Base-by-base conservation (phyloP, 1,284 basidiomycete genomes). In the Dichomitus squalens region DNA sequence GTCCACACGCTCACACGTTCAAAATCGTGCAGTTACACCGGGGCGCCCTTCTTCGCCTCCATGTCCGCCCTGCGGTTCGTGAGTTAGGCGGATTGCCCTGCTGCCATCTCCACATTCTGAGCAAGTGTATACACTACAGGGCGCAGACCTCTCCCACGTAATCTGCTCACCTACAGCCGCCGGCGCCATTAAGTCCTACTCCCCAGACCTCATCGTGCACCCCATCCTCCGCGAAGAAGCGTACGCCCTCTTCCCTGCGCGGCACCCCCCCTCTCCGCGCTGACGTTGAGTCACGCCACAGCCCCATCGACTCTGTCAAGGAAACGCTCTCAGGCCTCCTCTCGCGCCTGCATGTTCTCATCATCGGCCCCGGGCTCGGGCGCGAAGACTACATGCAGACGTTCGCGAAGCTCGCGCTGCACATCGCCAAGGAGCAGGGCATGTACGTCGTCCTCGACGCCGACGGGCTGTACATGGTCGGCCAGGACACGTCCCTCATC, bases 401-500 rank as follows among this genome's bases (percentile, higher is more conserved):
- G 1, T 93, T 80, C 60, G 88, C 89, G 1, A 80, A 78, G 55
- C 68, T 83, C 35, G 88, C 90, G 0, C 71, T 91, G 11, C 64
- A 64, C 39, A 66, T 78, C 33, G 76, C 76, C 11, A 76, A 75
- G 59, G 72, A 75, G 55, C 70, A 69, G 50, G 86, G 88, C 51
- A 90, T 96, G 84, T 96, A 90, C 70, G 77, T 98, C 52, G 95
- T 98, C 3, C 79, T 99, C 16, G 96, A 99, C 68, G 96, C 96
- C 0, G 96, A 98, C 70, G 94, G 87, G 1, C 79, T 96, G 7
- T 92, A 82, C 77, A 78, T 93, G 72, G 75, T 93, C 44, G 89
- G 92, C 29, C 84, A 91, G 66, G 87, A 96, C 55, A 80, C 89
- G 0, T 76, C 81, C 7, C 72, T 93, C 44, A 85, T 99, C 53